Evolutionary conservation across 371 early-diverging fungal genomes (phyloP), one percentile per base, ranked within the genome.

Genomic region (Mortierella sp.): DNA sequence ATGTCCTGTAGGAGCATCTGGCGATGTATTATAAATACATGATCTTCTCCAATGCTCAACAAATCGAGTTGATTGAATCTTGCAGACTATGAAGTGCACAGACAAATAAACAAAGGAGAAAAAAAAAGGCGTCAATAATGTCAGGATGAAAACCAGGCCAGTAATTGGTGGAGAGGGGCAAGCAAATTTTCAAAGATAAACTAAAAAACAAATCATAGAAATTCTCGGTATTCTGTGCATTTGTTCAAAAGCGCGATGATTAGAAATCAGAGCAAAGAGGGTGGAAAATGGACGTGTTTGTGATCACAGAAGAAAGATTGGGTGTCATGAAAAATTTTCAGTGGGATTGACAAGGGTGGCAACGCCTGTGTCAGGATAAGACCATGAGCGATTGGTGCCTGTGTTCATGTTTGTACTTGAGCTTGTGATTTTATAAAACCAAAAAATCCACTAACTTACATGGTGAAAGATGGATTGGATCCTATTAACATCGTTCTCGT

Each of bases 391-490:
- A 6, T 15, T n/a, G 19, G 3, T 45, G 17, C n/a, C 40, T 40
- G 40, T 40, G 40, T 40, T 40, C 40, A 40, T 3, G 40, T 37
- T 37, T 15, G 10, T 10, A 40, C 10, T 40, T 10, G 10, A 9
- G 40, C 10, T 40, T n/a, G n/a, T 40, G 40, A 40, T 40, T 13
- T 2, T 15, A 40, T 13, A 10, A 40, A 15, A 40, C 40, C 15
- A 37, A 12, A 23, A 15, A 51, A 9, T 51, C 26, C 19, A 51
- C 15, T 19, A 15, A 40, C 72, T 55, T 77, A 72, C 78, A 57
- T 77, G 78, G 26, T 77, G 78, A 56, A 77, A 77, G 28, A 77
- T 59, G 35, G 78, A 77, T 22, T 77, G 78, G 43, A 77, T 40
- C 13, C 78, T 57, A 28, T 71, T 65, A 26, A 77, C 56, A 37